Conservation (phyloP, 1,284 basidiomycete genomes). For the Cryptococcus deneoformans region DNA sequence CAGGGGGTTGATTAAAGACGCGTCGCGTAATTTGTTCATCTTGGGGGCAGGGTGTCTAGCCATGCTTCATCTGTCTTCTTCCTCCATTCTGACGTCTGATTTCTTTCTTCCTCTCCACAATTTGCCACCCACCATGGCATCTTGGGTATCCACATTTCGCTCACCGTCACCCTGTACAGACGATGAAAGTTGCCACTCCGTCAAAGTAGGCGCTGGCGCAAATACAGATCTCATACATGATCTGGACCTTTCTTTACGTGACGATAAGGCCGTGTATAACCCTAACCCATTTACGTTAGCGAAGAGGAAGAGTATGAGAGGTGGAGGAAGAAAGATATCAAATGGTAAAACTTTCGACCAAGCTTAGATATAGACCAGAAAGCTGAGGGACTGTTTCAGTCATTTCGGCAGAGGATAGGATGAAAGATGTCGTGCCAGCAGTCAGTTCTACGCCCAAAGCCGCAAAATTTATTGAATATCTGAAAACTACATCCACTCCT, state of each 20-base stretch:
- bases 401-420: neutral
- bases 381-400: neutral
- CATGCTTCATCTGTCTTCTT: too few relatives aligned
- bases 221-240: neutral
- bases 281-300: constrained; percentile 13
- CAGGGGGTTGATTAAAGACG: too few relatives aligned
- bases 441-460: neutral
- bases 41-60: too few relatives aligned
- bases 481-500: neutral
- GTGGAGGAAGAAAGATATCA: neutral
- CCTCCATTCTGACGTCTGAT: too few relatives aligned
- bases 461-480: neutral
- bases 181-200: neutral
- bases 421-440: neutral
- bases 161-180: constrained; percentile 4
- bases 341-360: neutral
- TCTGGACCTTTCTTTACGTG: constrained; percentile 5
- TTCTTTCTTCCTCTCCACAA: too few relatives aligned
- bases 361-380: neutral
- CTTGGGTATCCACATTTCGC: constrained; percentile 1
- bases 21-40: too few relatives aligned
- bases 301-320: neutral
- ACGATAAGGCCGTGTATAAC: constrained; percentile 4
- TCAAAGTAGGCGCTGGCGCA: neutral
- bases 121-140: too few relatives aligned